phyloP scores from a whole-genome alignment of 257 asterid genomes.

The Ajuga chamaepitys region DNA sequence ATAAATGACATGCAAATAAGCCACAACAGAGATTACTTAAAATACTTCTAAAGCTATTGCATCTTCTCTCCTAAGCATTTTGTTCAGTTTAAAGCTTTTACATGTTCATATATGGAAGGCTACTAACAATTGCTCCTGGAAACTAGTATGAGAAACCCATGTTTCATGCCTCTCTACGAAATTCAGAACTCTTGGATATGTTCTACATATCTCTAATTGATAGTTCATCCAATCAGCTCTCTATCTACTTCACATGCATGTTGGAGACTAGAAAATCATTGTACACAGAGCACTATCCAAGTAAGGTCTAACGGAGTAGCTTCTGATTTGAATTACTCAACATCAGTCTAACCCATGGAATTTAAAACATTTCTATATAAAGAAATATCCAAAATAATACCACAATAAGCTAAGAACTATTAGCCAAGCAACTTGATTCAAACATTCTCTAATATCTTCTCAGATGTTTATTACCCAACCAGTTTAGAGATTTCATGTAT shows the following conservation, averaged over 20 bases:
- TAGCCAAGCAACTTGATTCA: slow-evolving; percentile 5
- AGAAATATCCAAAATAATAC: neutral
- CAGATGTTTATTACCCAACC: too few species aligned
- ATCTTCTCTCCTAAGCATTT: too few species aligned
- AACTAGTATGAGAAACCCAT: neutral
- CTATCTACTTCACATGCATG: neutral
- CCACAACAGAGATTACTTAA: too few species aligned
- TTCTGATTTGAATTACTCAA: neutral
- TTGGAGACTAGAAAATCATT: slow-evolving; percentile 2
- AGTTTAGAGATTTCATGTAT: too few species aligned
- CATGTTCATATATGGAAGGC: neutral
- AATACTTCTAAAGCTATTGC: too few species aligned
- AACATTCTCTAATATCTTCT: too few species aligned
- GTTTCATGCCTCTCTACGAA: neutral
- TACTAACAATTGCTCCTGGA: neutral
- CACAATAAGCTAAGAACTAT: neutral
- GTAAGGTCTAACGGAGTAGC: neutral
- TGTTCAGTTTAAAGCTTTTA: neutral
- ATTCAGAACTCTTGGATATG: neutral
- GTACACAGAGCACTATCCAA: neutral
- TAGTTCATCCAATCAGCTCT: neutral
- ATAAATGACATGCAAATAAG: too few species aligned
- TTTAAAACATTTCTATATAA: slow-evolving; percentile 3
- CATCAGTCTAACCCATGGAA: neutral
- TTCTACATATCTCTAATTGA: neutral